Percentiles rank a stretch among this genome's conserved stretches.
phyloP scores from a whole-genome alignment of 2,329 filamentous ascomycete species.

The Xylariaceae sp. region DNA sequence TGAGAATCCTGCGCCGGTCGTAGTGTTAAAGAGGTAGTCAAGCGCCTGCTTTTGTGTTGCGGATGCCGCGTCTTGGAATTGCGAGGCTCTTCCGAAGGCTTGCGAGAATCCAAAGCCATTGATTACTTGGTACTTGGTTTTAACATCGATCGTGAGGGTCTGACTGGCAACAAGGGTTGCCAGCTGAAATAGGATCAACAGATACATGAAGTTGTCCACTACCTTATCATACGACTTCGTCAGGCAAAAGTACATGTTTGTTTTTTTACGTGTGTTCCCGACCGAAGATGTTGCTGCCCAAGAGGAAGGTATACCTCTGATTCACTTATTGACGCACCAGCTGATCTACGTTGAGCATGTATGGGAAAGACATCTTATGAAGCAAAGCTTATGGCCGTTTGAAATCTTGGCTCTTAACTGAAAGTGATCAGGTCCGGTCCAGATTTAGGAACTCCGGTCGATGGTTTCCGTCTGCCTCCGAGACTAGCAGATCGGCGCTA shows the following conservation, averaged over 20 bases:
- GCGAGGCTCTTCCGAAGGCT: slow-evolving; percentile 42
- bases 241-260: not conserved
- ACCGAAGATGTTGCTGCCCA: not conserved
- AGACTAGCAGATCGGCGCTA: not conserved
- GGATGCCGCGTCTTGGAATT: slow-evolving; percentile 34
- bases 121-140: slow-evolving; percentile 32
- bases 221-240: not conserved
- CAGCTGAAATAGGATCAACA: slow-evolving; percentile 7
- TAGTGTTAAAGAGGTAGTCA: slow-evolving; percentile 42
- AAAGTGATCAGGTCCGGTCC: not conserved
- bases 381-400: not conserved
- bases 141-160: slow-evolving; percentile 26
- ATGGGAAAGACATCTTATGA: not conserved
- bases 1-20: slow-evolving; percentile 44
- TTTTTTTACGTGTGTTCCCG: not conserved
- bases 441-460: not conserved
- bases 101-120: slow-evolving; percentile 48
- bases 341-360: too few species aligned
- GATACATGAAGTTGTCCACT: not conserved
- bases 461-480: not conserved
- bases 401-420: not conserved
- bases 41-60: slow-evolving; percentile 34
- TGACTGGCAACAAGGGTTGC: slow-evolving; percentile 14
- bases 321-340: too few species aligned
- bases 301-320: not conserved